A percentile compares a stretch with the other conserved stretches of the same genome.
phyloP scores from a whole-genome alignment of 2,329 filamentous ascomycete species.

The Neonectria hederae region DNA sequence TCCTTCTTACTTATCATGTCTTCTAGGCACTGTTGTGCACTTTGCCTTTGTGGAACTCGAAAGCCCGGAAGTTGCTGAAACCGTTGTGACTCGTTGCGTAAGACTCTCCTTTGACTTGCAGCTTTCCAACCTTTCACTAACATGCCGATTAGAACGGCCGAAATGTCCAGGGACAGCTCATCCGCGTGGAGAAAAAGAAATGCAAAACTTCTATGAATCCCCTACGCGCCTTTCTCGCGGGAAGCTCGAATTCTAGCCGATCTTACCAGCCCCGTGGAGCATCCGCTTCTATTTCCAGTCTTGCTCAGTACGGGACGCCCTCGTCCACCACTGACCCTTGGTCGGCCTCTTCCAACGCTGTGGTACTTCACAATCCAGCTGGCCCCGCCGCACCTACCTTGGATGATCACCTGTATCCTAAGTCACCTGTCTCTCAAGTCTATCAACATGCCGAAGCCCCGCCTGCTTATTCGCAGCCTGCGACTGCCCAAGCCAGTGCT shows the following conservation, averaged over 20 bases:
- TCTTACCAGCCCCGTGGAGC: not conserved
- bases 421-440: not conserved
- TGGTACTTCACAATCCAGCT: not conserved
- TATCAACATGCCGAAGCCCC: not conserved
- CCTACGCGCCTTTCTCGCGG: not conserved
- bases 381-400: too few relatives aligned
- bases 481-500: not conserved
- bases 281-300: not conserved
- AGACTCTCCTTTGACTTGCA: not conserved
- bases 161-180: not conserved
- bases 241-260: not conserved
- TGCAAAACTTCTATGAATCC: not conserved
- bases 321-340: not conserved
- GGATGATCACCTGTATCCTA: too few relatives aligned
- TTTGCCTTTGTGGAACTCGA: slow-evolving; percentile 51
- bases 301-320: not conserved
- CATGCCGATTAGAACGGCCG: not conserved
- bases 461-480: not conserved
- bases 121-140: not conserved
- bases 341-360: not conserved
- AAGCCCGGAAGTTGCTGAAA: not conserved
- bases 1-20: slow-evolving; percentile 24
- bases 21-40: slow-evolving; percentile 32
- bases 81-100: not conserved
- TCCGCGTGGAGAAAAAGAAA: slow-evolving; percentile 12